Base-by-base conservation (phyloP, 2,329 filamentous ascomycete species). In the Pestalotiopsis sp. region DNA sequence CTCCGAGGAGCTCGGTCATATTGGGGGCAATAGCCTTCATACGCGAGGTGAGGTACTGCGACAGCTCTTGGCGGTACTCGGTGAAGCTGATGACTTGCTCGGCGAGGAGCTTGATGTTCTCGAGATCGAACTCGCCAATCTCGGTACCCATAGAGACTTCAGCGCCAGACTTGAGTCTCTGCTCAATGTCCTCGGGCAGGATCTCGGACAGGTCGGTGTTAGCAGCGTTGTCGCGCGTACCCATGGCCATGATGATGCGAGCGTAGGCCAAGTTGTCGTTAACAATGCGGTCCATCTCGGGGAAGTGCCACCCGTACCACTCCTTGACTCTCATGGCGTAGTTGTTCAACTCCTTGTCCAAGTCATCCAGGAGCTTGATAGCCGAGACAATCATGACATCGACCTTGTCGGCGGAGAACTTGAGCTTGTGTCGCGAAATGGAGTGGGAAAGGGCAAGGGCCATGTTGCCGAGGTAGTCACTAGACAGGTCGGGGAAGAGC, bases 251-350 rank as follows among this genome's bases (percentile, higher is more conserved):
- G 68, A 99, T 94, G 68, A 99, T 91, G 73, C 91, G 91, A 69
- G 94, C 91, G 79, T 97, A 99, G 72, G 94, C 94, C 70, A 97
- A 84, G 83, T 99, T 99, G 86, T 99, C 96, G 81, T 97, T 97
- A 74, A 98, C 87, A 77, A 98, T 97, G 83, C 94, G 95, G 77
- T 93, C 94, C 87, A 99, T 90, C 85, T 99, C 96, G 55, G 96
- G 96, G 85, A 98, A 99, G 83, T 98, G 96, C 96, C 96, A 99
- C 76, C 96, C 96, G 79, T 99, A 99, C 96, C 96, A 99, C 82
- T 99, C 96, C 89, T 98, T 98, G 70, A 98, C 94, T 80, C 96
- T 89, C 96, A 99, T 99, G 72, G 96, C 95, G 78, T 98, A 98
- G 75, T 93, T 96, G 85, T 99, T 99, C 71, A 99, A 86, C 82